phyloP scores from a whole-genome alignment of 257 asterid species.

The Penstemon eatonii region DNA sequence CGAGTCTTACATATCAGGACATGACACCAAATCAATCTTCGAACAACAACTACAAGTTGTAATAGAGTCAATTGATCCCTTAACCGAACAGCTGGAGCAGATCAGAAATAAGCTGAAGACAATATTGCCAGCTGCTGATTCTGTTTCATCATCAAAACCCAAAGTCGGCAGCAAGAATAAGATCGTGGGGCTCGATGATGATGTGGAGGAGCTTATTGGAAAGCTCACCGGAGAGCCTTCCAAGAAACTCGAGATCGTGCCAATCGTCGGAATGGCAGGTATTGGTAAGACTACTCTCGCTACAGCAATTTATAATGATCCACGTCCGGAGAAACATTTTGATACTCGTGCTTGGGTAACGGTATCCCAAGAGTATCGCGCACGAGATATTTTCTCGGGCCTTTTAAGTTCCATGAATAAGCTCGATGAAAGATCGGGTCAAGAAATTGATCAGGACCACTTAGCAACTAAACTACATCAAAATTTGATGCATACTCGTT shows the following conservation, averaged over 20 bases:
- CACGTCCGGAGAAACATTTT: neutral
- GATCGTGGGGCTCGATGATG: constrained; percentile 32
- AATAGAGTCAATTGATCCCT: neutral
- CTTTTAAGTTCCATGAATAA: constrained; percentile 25
- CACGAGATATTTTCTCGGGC: constrained; percentile 23
- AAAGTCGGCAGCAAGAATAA: neutral
- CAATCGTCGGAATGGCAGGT: constrained; percentile 38
- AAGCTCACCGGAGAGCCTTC: neutral
- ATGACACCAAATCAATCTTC: neutral
- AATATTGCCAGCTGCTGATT: neutral
- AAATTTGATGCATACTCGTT: constrained; percentile 19
- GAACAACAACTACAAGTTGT: constrained; percentile 3
- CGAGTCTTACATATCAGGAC: constrained; percentile 21
- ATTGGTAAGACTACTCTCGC: constrained; percentile 48
- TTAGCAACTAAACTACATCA: constrained; percentile 11
- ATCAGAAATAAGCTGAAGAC: constrained; percentile 4
- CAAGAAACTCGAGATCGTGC: neutral
- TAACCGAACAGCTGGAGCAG: constrained; percentile 1
- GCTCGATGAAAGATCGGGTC: constrained; percentile 16
- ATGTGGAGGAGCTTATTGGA: neutral
- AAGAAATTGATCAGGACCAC: constrained; percentile 5
- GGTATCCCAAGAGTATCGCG: constrained; percentile 27
- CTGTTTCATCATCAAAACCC: neutral
- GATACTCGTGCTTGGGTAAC: constrained; percentile 39
- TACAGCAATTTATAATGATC: constrained; percentile 29